These are phyloP conservation scores for Trypanosoma boissoni DNA, from an alignment of 208 protist species.

Conservation along the genomic window DNA sequence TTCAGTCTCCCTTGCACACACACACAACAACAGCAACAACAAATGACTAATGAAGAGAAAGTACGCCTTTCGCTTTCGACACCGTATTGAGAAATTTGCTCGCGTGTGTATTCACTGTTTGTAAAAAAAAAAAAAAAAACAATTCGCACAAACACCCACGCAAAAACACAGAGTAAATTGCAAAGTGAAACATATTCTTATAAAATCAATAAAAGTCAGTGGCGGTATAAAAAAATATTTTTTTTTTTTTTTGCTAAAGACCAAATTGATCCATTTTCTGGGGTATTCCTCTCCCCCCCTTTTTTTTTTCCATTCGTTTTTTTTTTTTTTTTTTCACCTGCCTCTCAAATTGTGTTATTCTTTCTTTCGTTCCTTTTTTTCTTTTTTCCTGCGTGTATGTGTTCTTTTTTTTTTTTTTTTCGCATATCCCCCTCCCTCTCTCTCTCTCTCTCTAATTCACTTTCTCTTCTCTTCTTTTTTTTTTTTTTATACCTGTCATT, in stretches of 20 bases:
- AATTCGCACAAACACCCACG: neutral
- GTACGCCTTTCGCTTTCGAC: no score
- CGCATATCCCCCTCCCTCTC: neutral
- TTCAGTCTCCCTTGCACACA: no score
- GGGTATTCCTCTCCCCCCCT: neutral
- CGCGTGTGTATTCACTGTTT: no score
- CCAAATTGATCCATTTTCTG: neutral
- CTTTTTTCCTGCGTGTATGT: neutral
- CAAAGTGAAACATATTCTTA: no score
- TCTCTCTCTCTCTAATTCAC: neutral
- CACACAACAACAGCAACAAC: no score
- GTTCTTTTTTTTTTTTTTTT: neutral
- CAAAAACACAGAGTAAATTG: slow-evolving; percentile 11
- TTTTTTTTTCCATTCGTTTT: neutral
- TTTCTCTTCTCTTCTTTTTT: slow-evolving; percentile 11
- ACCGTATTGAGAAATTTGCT: no score
- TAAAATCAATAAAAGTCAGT: no score
- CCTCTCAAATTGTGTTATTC: no score
- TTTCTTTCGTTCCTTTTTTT: neutral
- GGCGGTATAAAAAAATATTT: neutral
- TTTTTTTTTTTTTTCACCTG: neutral
- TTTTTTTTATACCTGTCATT: neutral
- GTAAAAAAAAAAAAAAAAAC: neutral
- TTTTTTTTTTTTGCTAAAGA: neutral
- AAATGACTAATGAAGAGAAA: no score